Percentiles rank a stretch among this genome's conserved stretches.
Conservation (phyloP, 306 rosid genomes). For the Cercis canadensis region DNA sequence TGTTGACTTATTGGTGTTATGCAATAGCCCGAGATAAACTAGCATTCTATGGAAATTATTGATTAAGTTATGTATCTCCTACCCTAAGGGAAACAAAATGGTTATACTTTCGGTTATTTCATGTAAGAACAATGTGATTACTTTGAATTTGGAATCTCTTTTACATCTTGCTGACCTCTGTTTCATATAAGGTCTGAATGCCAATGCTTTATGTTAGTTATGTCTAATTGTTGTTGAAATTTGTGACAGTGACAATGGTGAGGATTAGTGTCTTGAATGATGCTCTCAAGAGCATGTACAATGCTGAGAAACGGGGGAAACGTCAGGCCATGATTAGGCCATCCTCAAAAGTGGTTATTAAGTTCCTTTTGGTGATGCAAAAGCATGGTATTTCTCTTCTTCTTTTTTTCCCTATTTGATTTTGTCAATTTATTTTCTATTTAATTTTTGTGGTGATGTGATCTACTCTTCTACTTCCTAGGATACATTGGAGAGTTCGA, state of each 20-base stretch:
- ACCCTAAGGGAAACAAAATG: background rate
- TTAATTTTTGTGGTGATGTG: conserved; percentile 8
- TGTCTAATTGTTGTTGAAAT: conserved; percentile 23
- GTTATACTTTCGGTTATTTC: background rate
- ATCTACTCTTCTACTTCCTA: background rate
- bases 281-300: conserved; percentile 57
- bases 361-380: conserved; percentile 51
- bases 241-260: conserved; percentile 48
- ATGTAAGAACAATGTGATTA: background rate
- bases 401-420: background rate
- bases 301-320: conserved; percentile 52
- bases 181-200: background rate
- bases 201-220: background rate
- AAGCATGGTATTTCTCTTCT: conserved; percentile 43
- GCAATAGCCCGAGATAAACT: background rate
- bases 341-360: conserved; percentile 48
- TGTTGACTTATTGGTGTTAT: background rate
- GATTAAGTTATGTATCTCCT: background rate
- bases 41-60: background rate
- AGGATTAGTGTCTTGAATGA: conserved; percentile 55
- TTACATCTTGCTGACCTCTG: background rate
- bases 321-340: conserved; percentile 55
- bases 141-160: background rate
- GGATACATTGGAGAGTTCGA: conserved; percentile 55
- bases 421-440: background rate